Evolutionary conservation across 306 rosid species (phyloP), one percentile per base, ranked within the genome.

Genomic region (Parietaria judaica): DNA sequence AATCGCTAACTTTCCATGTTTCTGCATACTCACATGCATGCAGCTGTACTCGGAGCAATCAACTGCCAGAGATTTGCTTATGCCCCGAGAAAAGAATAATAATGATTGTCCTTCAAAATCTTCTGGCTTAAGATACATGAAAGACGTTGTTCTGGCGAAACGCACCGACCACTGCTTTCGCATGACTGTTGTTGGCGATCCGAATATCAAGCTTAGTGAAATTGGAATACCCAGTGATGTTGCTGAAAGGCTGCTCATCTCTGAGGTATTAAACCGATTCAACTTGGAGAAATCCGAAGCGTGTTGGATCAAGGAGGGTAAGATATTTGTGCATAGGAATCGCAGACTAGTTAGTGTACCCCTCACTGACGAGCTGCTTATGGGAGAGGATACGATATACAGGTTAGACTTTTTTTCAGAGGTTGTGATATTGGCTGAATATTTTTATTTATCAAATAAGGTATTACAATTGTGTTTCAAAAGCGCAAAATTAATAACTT

Each of bases 91-190:
- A 45, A 88, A 69, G 66, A 77, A 79, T 65, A 77, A 79, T 65
- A 77, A 66, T 17, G 95, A 90, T 52, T 74, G 81, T 80, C 80
- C 88, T 45, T 84, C 88, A 39, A 81, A 76, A 62, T 72, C 94
- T 14, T 86, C 85, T 63, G 99, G 99, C 62, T 84, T 81, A 80
- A 86, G 94, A 76, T 94, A 95, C 95, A 68, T 94, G 64, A 94
- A 94, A 76, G 97, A 94, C 62, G 95, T 94, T 56, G 79, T 94
- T 78, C 85, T 94, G 61, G 99, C 88, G 71, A 94, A 94, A 74
- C 86, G 99, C 63, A 88, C 83, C 72, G 87, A 88, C 66, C 83
- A 84, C 66, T 72, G 89, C 61, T 86, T 86, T 67, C 94, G 95
- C 51, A 74, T 77, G 38, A 95, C 88, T 35, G 97, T 94, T 36